Evolutionary conservation across 1,284 basidiomycete species (phyloP), one percentile per base, ranked within the genome.

Genomic region (Cutaneotrichosporon sp.): DNA sequence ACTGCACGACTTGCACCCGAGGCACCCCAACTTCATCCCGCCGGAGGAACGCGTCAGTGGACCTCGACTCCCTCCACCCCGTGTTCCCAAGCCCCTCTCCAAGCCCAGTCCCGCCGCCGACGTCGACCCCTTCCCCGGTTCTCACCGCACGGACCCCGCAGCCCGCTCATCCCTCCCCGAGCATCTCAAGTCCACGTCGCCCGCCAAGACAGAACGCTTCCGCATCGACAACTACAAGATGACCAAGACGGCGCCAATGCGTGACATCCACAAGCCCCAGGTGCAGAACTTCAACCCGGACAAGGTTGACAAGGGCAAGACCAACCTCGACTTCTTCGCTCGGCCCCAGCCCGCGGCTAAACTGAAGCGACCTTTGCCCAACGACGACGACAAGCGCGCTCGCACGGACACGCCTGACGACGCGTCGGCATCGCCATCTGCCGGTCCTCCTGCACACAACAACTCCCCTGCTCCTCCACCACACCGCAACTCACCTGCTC

Each of bases 251-350:
- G 4, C n/a, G 2, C 38, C 46, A 14, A 38, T 38, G 27, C 54
- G 33, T 16, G 24, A 52, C 7, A 60, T 68, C 33, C 54, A 59
- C 36, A 56, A 46, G 36, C 62, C 67, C 9, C 27, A 53, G n/a
- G 55, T 66, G 6, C 46, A 56, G 8, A 68, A 66, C 53, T 68
- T 68, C 36, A 56, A 55, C 9, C 57, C 64, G 1, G 62, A 56
- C 20, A 62, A 53, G 31, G 27, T 45, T 9, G 18, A n/a, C 10
- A 43, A 46, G 14, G 53, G 38, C 25, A 56, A 54, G 33, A 16
- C 54, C 2, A 43, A 13, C 1, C 9, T 67, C 20, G 61, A 63
- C 49, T 67, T 67, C 45, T 67, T 67, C 51, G 33, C 38, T 16
- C 38, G 25, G 5, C 22, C 33, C 0, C 34, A 33, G 4, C 24